Evolutionary conservation across 1,139 yeast species (phyloP).

Genomic region (Geotrichum bryndzae): DNA sequence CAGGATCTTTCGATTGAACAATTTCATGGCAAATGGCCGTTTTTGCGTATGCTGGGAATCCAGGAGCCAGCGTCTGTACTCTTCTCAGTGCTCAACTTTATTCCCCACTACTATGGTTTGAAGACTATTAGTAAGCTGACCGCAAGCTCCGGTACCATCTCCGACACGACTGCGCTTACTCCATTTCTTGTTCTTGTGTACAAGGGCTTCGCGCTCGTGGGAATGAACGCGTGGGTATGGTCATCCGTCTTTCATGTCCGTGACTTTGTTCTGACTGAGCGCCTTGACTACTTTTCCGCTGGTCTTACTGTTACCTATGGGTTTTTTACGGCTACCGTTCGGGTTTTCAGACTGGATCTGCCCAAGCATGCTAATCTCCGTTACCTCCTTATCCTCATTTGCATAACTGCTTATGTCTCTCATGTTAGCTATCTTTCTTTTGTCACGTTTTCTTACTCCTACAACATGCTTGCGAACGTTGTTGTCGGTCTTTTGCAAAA

Average conservation of each 20-base stretch:
- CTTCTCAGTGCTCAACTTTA: conserved; percentile 72
- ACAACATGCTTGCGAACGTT: conserved; percentile 89
- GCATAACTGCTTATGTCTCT: conserved; percentile 47
- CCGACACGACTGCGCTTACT: neutral
- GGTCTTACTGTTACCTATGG: conserved; percentile 81
- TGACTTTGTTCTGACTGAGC: conserved; percentile 72
- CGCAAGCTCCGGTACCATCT: neutral
- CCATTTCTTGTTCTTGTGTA: conserved; percentile 35
- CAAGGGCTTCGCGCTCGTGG: conserved; percentile 47
- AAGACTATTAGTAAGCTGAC: conserved; percentile 31
- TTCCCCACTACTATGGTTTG: conserved; percentile 66
- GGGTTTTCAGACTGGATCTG: conserved; percentile 53
- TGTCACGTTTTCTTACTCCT: conserved; percentile 81
- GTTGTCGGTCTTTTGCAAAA: conserved; percentile 72
- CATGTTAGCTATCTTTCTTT: conserved; percentile 63
- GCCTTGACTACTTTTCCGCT: conserved; percentile 86
- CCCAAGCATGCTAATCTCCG: conserved; percentile 35
- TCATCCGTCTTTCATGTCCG: conserved; percentile 84
- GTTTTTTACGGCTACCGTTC: conserved; percentile 57
- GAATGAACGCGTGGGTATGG: conserved; percentile 85
- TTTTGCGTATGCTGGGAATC: conserved; percentile 60
- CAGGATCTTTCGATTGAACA: conserved; percentile 56
- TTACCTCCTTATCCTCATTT: conserved; percentile 34
- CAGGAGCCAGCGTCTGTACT: conserved; percentile 82
- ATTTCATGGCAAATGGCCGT: conserved; percentile 98